Evolutionary conservation across 805 yeast species (phyloP), one percentile per base, ranked within the genome.

Genomic region (Candida suzukii): DNA sequence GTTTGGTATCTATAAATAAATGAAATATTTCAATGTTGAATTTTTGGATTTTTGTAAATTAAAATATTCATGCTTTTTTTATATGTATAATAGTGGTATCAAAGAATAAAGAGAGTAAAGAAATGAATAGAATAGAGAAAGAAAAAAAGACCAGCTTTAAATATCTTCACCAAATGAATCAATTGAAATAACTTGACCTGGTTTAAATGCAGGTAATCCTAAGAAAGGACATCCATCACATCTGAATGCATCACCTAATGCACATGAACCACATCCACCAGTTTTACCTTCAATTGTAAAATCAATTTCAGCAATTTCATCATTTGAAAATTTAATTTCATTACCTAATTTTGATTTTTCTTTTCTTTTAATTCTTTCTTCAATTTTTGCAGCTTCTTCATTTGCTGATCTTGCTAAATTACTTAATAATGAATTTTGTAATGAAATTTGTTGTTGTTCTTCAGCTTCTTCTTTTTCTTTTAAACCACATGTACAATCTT

Each of bases 221-320:
- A 93, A 68, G 64, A 82, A 93, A 31, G 99, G 99, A 66, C 99
- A 93, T 2, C 98, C 97, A 51, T 90, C 95, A 62, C 99, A 93
- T 57, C 99, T 73, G 67, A 93, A 93, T 0, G 99, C 99, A 62
- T 93, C 99, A 35, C 99, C 99, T 38, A 93, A 72, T 0, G 98
- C 81, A 66, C 99, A 93, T 11, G 95, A 86, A 21, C 96, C 96
- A 67, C 99, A 93, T 3, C 97, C 96, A 27, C 97, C 97, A 12
- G 95, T 83, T 57, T 91, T 91, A 32, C 98, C 98, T 49, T 90
- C 88, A n/a, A 90, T 79, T 0, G 99, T 91, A 66, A 91, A 91
- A 59, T 91, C 98, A 42, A 91, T 78, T 59, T 91, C 99, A 3
- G 95, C 75, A 53, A 88, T 68, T 39, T 91, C 97, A 41, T 80